Conservation (phyloP, 345 rosid genomes). For the Clausena lansium region DNA sequence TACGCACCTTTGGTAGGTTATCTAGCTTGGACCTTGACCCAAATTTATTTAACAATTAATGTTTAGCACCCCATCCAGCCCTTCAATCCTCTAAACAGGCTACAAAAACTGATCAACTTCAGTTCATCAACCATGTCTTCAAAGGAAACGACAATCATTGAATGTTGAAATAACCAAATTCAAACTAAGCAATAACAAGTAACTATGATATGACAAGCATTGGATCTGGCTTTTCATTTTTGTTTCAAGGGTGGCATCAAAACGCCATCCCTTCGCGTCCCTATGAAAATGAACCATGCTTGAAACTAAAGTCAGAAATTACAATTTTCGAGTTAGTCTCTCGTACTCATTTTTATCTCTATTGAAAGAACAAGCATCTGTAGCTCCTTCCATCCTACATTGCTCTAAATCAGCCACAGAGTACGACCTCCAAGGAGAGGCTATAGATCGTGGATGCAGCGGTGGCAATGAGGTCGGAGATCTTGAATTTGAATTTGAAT, state of each 20-base stretch:
- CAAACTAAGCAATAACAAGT: neutral
- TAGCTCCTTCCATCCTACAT: slow-evolving; percentile 22
- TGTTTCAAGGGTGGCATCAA: neutral
- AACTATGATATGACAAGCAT: neutral
- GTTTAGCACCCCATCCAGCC: too few relatives aligned
- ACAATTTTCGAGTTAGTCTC: slow-evolving; percentile 8
- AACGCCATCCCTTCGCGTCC: neutral
- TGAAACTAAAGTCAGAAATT: neutral
- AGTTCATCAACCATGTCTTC: neutral
- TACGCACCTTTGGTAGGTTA: too few relatives aligned
- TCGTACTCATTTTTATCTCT: slow-evolving; percentile 12
- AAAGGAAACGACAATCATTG: neutral
- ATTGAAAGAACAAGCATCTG: neutral
- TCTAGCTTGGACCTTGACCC: too few relatives aligned
- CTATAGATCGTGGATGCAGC: slow-evolving; percentile 27
- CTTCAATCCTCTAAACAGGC: neutral
- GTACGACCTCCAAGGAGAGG: slow-evolving; percentile 55
- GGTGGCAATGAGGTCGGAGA: slow-evolving; percentile 74
- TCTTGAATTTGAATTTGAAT: neutral
- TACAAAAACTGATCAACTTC: neutral
- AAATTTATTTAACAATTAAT: too few relatives aligned
- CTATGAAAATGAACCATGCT: neutral
- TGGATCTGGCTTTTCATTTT: neutral
- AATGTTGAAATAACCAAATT: neutral
- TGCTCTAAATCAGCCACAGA: slow-evolving; percentile 62